phyloP scores from a whole-genome alignment of 805 yeast genomes.

The Candida ficus region DNA sequence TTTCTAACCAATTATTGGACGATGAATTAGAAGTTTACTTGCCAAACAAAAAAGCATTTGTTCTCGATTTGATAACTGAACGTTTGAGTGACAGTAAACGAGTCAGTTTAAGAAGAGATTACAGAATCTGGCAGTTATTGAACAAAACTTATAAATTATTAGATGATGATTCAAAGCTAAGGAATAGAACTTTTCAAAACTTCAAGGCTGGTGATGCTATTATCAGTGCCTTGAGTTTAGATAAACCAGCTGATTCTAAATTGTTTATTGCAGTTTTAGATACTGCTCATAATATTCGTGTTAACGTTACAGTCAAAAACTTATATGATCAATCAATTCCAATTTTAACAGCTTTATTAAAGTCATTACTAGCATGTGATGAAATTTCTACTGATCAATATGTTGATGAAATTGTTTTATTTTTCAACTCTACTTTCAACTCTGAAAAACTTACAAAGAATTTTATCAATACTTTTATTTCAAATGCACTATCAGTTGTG shows the following conservation, averaged over 20 bases:
- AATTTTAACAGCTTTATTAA: slow-evolving; percentile 16
- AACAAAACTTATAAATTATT: slow-evolving; percentile 33
- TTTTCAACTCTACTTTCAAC: slow-evolving; percentile 12
- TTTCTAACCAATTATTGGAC: slow-evolving; percentile 30
- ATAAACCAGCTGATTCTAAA: neutral
- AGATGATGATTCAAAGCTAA: slow-evolving; percentile 25
- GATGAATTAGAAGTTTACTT: slow-evolving; percentile 35
- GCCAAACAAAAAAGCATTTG: slow-evolving; percentile 50
- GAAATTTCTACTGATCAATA: neutral
- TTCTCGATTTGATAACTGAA: slow-evolving; percentile 56
- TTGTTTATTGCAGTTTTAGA: slow-evolving; percentile 8
- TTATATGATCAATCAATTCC: slow-evolving; percentile 15
- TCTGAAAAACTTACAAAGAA: slow-evolving; percentile 18
- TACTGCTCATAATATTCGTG: slow-evolving; percentile 14
- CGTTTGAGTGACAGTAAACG: slow-evolving; percentile 47
- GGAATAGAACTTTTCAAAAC: slow-evolving; percentile 37
- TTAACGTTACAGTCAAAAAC: slow-evolving; percentile 9
- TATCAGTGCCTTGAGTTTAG: slow-evolving; percentile 20
- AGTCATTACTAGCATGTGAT: slow-evolving; percentile 6
- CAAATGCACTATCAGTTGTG: slow-evolving; percentile 16
- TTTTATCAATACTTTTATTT: slow-evolving; percentile 14
- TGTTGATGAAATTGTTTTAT: slow-evolving; percentile 9
- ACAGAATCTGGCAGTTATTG: slow-evolving; percentile 48
- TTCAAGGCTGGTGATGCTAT: slow-evolving; percentile 37
- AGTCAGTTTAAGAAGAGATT: slow-evolving; percentile 37